Conservation (phyloP, 1,284 basidiomycete genomes). For the Mixia osmundae region DNA sequence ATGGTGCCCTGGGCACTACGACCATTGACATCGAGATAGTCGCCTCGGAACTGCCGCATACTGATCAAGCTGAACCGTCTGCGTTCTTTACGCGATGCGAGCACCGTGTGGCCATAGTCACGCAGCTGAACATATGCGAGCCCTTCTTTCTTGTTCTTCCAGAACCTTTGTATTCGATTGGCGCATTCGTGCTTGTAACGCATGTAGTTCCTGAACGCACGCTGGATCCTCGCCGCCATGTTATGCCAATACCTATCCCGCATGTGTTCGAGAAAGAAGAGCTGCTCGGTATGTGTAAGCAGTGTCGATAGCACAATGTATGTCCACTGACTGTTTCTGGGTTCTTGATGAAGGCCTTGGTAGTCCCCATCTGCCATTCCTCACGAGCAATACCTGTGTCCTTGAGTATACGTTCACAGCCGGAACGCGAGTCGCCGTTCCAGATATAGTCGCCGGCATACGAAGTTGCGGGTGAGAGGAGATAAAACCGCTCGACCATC, state of each 20-base stretch:
- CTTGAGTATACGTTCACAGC: conserved; percentile 74
- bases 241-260: conserved; percentile 99
- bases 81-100: conserved; percentile 80
- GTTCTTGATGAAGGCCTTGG: conserved; percentile 99
- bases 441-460: conserved; percentile 98
- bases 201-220: conserved; percentile 86
- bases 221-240: conserved; percentile 91
- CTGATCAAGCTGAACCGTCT: conserved; percentile 79
- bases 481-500: conserved; percentile 94
- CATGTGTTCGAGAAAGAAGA: conserved; percentile 97
- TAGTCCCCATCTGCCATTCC: conserved; percentile 98
- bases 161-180: conserved; percentile 84
- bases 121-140: conserved; percentile 69
- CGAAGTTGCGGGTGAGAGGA: conserved; percentile 79
- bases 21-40: conserved; percentile 75
- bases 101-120: conserved; percentile 79
- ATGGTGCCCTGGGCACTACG: conserved; percentile 58
- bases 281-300: conserved; percentile 26
- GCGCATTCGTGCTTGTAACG: conserved; percentile 90
- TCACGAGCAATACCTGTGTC: conserved; percentile 89
- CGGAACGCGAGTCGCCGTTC: conserved; percentile 70
- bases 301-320: neutral
- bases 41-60: conserved; percentile 84
- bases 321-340: conserved; percentile 58
- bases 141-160: conserved; percentile 91